Conservation (phyloP, 495 filamentous ascomycete genomes). For the Mytilinidion resinicola region DNA sequence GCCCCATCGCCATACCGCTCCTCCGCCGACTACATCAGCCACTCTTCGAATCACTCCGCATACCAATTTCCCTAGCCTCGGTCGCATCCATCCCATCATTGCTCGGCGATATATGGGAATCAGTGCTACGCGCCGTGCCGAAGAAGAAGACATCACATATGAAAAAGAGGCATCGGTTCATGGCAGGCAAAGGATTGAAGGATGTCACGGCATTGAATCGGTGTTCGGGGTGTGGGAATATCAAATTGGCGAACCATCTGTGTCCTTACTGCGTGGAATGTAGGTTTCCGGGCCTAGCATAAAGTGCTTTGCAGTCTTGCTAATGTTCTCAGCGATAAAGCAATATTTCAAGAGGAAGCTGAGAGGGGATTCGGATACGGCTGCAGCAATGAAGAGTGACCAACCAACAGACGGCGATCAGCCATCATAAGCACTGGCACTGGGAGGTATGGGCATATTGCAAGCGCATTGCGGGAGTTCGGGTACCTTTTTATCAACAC, state of each 20-base stretch:
- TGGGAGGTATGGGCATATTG: neutral
- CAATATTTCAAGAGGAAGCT: neutral
- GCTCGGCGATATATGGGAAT: conserved; percentile 80
- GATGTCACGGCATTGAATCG: conserved; percentile 79
- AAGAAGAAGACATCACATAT: conserved; percentile 99
- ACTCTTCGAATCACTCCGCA: conserved; percentile 25
- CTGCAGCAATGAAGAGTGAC: too few relatives aligned
- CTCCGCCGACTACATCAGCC: conserved; percentile 26
- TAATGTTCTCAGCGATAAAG: neutral
- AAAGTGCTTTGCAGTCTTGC: neutral
- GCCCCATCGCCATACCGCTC: conserved; percentile 26
- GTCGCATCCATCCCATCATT: conserved; percentile 54
- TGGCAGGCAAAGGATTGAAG: conserved; percentile 90
- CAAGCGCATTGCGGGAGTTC: conserved; percentile 3
- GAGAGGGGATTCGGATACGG: neutral
- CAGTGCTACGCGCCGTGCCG: conserved; percentile 82
- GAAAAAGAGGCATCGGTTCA: conserved; percentile 86
- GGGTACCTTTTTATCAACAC: neutral
- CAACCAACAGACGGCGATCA: neutral
- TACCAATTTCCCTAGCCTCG: conserved; percentile 45
- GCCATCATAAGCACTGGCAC: neutral
- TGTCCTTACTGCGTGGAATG: conserved; percentile 78
- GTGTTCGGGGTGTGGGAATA: conserved; percentile 79
- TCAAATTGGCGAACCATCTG: conserved; percentile 80
- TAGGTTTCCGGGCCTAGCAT: conserved; percentile 29